phyloP scores from a whole-genome alignment of 129 eudicot species.

The Artemisia annua region DNA sequence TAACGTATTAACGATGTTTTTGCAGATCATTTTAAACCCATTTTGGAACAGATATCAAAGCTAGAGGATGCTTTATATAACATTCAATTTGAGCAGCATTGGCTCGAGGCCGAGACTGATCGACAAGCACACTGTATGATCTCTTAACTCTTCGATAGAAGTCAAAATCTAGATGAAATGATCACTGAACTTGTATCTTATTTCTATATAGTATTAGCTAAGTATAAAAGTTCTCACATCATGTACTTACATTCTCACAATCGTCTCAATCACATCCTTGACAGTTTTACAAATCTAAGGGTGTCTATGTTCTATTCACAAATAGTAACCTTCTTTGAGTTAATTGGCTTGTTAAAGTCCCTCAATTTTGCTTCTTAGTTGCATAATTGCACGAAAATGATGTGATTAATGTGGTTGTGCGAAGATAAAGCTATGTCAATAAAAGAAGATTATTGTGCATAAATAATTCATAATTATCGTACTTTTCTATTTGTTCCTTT shows the following conservation, averaged over 20 bases:
- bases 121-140: conserved; percentile 73
- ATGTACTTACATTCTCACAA: neutral
- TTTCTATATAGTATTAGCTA: neutral
- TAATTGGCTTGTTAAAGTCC: neutral
- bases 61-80: conserved; percentile 67
- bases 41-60: conserved; percentile 68
- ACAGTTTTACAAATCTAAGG: neutral
- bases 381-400: neutral
- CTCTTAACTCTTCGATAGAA: neutral
- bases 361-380: neutral
- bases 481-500: too few species aligned
- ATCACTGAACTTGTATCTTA: neutral
- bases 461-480: too few species aligned
- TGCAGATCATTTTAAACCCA: conserved; percentile 88
- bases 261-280: neutral
- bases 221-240: neutral
- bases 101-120: conserved; percentile 89
- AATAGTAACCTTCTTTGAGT: neutral
- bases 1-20: neutral
- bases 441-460: too few species aligned
- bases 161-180: neutral
- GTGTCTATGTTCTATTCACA: neutral
- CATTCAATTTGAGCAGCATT: conserved; percentile 83
- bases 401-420: too few species aligned
- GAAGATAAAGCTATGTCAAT: too few species aligned